phyloP scores from a whole-genome alignment of 495 filamentous ascomycete genomes.

The Annulohypoxylon nitens region DNA sequence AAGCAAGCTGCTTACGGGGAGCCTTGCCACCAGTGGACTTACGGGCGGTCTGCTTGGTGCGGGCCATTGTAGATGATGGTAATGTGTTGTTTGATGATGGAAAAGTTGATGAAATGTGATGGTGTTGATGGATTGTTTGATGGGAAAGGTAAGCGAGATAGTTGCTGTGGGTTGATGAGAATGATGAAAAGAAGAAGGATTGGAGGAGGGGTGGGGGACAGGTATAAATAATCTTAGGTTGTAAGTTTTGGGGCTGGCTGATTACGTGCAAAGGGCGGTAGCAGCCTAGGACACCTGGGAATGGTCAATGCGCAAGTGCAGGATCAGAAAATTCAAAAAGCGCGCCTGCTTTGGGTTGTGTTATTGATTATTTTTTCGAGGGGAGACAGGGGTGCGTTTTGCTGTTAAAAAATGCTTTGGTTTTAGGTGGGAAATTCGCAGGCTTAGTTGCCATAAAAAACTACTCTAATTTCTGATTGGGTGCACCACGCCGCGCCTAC shows the following conservation, averaged over 20 bases:
- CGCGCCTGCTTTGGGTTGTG: constrained; percentile 30
- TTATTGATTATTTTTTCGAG: constrained; percentile 50
- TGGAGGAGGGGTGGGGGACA: constrained; percentile 58
- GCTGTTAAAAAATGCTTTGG: constrained; percentile 39
- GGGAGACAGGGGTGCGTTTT: constrained; percentile 55
- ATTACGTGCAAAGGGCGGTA: constrained; percentile 51
- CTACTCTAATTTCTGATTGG: constrained; percentile 51
- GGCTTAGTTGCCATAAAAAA: constrained; percentile 19
- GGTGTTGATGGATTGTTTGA: constrained; percentile 50
- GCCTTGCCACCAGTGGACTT: constrained; percentile 99
- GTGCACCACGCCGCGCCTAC: constrained; percentile 28
- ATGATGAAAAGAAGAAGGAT: constrained; percentile 62
- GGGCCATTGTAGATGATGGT: constrained; percentile 82
- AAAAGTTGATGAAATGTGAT: constrained; percentile 61
- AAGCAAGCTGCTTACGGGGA: constrained; percentile 93
- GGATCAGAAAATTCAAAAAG: constrained; percentile 40
- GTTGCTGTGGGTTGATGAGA: constrained; percentile 55
- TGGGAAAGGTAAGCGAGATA: constrained; percentile 51
- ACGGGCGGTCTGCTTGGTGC: constrained; percentile 99
- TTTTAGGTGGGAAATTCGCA: constrained; percentile 51
- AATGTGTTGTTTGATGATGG: constrained; percentile 57
- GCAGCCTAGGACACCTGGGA: constrained; percentile 14
- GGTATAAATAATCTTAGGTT: constrained; percentile 61
- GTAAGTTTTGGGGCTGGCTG: constrained; percentile 55
- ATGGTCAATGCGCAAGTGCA: constrained; percentile 38